Percentiles rank a stretch among this genome's conserved stretches.
Evolutionary conservation across 768 basidiomycete genomes (phyloP).

Genomic region (Calocera viscosa): DNA sequence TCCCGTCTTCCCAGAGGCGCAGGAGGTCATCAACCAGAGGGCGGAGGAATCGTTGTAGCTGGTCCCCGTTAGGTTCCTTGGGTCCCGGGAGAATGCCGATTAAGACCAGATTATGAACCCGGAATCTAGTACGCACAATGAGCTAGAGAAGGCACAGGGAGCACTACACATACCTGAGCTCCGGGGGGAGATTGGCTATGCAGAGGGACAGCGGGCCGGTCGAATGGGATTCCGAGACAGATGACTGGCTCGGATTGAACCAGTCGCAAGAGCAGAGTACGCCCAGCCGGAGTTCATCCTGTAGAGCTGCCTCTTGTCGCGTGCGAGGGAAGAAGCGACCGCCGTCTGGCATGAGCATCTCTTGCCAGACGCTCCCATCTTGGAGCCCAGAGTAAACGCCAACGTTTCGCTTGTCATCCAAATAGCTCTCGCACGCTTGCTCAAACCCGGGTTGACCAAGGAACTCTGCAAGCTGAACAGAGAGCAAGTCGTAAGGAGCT

Average conservation of each 20-base stretch:
- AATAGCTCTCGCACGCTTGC: slow-evolving; percentile 19
- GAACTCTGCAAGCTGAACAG: background rate
- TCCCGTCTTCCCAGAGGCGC: slow-evolving; percentile 21
- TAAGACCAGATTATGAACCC: slow-evolving; percentile 21
- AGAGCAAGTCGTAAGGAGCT: background rate
- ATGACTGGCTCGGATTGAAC: background rate
- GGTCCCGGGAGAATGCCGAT: slow-evolving; percentile 24
- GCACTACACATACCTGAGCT: slow-evolving; percentile 20
- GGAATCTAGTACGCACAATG: slow-evolving; percentile 17
- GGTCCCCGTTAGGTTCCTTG: slow-evolving; percentile 23
- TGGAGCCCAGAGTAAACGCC: slow-evolving; percentile 24
- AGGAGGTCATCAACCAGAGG: slow-evolving; percentile 24
- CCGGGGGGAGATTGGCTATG: slow-evolving; percentile 25
- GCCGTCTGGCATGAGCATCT: slow-evolving; percentile 21
- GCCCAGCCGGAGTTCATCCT: slow-evolving; percentile 26
- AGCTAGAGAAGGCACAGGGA: too few species aligned
- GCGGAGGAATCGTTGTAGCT: slow-evolving; percentile 23
- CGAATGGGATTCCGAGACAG: slow-evolving; percentile 28
- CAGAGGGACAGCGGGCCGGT: slow-evolving; percentile 28
- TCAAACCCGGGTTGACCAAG: slow-evolving; percentile 20
- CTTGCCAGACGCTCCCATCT: slow-evolving; percentile 23
- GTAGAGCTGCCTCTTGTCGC: slow-evolving; percentile 24
- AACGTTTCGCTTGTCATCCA: background rate
- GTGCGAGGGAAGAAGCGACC: slow-evolving; percentile 22
- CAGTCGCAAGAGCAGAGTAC: slow-evolving; percentile 22